Evolutionary conservation across 345 rosid genomes (phyloP).

Genomic region (Populus ilicifolia): DNA sequence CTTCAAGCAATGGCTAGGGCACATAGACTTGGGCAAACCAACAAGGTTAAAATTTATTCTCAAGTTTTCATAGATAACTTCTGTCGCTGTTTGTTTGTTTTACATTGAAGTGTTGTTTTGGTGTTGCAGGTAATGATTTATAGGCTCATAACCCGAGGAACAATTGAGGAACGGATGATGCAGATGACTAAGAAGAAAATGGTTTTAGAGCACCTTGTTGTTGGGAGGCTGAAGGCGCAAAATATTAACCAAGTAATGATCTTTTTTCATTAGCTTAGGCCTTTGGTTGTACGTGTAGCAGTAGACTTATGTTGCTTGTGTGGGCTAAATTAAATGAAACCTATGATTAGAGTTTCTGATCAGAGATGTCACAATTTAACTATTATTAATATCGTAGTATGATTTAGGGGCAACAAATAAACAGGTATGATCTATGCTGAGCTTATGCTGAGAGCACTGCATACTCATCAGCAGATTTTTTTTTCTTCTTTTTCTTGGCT

Average conservation of each 20-base stretch:
- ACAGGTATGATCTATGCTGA: background rate
- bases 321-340: background rate
- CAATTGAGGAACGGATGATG: slow-evolving; percentile 99
- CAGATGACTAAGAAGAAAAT: slow-evolving; percentile 98
- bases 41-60: slow-evolving; percentile 55
- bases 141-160: slow-evolving; percentile 83
- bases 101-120: slow-evolving; percentile 17
- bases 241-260: slow-evolving; percentile 83
- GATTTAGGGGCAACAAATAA: background rate
- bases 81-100: background rate
- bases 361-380: background rate
- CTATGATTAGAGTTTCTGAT: background rate
- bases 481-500: background rate
- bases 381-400: background rate
- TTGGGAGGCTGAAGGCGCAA: slow-evolving; percentile 93
- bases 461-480: background rate
- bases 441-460: background rate
- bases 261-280: background rate
- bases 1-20: slow-evolving; percentile 99
- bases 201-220: slow-evolving; percentile 99
- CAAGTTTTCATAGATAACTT: background rate
- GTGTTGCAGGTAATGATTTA: slow-evolving; percentile 82
- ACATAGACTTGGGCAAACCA: slow-evolving; percentile 98
- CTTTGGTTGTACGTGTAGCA: background rate
- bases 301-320: background rate